phyloP scores from a whole-genome alignment of 768 basidiomycete genomes.

The Leccinum subtestaceum region DNA sequence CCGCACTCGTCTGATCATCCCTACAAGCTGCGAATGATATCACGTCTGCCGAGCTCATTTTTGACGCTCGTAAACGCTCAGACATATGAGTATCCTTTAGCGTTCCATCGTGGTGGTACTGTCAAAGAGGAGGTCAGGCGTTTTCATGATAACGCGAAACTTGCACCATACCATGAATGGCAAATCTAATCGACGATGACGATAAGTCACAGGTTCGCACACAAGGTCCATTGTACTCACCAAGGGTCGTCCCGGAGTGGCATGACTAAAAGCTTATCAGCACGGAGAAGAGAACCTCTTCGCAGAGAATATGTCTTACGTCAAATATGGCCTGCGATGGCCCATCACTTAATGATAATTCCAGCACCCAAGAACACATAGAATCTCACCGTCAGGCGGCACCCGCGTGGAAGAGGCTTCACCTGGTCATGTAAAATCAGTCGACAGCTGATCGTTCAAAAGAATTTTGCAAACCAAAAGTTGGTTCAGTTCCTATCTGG shows the following conservation, averaged over 20 bases:
- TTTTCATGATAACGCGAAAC: not conserved
- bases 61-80: conserved; percentile 33
- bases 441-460: not conserved
- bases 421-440: conserved; percentile 31
- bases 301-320: conserved; percentile 32
- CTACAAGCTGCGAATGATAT: conserved; percentile 73
- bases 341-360: not conserved
- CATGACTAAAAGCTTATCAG: conserved; percentile 34
- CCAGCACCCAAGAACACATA: not conserved
- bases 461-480: conserved; percentile 34
- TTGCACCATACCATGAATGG: conserved; percentile 27
- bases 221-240: conserved; percentile 13
- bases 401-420: conserved; percentile 58
- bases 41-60: conserved; percentile 73
- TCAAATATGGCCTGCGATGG: conserved; percentile 44
- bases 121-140: not conserved
- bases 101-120: conserved; percentile 63
- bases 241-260: conserved; percentile 51
- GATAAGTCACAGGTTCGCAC: not conserved
- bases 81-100: conserved; percentile 45
- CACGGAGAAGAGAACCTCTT: not conserved
- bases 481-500: conserved; percentile 38
- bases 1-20: conserved; percentile 71
- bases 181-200: conserved; percentile 13
- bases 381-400: conserved; percentile 53